Conservation (phyloP, 1,284 basidiomycete species). For the Naganishia cerealis region DNA sequence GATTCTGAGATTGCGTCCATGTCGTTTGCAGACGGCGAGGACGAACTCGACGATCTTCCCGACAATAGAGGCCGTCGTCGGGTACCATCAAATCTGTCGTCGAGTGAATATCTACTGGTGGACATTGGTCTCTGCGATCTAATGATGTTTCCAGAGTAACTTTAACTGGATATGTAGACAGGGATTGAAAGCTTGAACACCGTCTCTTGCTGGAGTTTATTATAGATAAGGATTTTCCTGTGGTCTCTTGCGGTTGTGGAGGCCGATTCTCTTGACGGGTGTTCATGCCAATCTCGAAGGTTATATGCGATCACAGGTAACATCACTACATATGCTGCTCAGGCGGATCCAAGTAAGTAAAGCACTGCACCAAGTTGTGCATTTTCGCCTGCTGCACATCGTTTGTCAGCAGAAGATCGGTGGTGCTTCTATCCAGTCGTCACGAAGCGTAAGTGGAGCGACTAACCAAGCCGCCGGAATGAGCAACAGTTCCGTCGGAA, state of each 20-base stretch:
- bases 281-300: neutral
- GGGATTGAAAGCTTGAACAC: neutral
- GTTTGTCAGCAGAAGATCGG: neutral
- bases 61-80: neutral
- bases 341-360: no score
- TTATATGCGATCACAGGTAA: neutral
- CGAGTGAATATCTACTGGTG: neutral
- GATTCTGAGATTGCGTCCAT: conserved; percentile 6
- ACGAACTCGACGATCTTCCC: conserved; percentile 4
- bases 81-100: neutral
- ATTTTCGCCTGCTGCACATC: neutral
- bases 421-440: neutral
- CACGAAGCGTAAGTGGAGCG: neutral
- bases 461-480: neutral
- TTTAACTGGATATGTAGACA: neutral
- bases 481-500: neutral
- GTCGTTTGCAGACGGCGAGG: neutral
- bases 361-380: no score
- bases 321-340: neutral
- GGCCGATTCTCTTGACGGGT: neutral
- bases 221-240: neutral
- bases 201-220: neutral
- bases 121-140: neutral
- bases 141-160: neutral
- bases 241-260: neutral